Evolutionary conservation across 2,329 filamentous ascomycete genomes (phyloP).

Genomic region (Diaporthe helianthi): DNA sequence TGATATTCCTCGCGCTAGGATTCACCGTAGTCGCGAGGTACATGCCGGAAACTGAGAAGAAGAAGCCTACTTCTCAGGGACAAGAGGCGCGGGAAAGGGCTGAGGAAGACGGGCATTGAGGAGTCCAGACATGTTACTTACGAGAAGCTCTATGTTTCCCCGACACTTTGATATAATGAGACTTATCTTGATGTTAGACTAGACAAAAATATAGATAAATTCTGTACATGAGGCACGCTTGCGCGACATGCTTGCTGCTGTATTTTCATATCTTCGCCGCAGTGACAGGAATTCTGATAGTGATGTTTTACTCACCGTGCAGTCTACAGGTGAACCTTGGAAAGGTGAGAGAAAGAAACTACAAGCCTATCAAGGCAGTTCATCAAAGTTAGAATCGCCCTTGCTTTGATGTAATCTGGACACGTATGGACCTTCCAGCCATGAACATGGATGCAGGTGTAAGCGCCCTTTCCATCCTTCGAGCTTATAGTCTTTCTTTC

Average conservation of each 20-base stretch:
- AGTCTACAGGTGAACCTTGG: too few relatives aligned
- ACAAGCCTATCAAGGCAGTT: neutral
- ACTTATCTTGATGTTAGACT: neutral
- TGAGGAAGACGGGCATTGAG: neutral
- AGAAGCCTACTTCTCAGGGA: constrained; percentile 3
- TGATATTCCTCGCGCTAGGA: constrained; percentile 49
- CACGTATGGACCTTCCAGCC: neutral
- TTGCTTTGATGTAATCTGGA: neutral
- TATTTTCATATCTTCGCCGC: neutral
- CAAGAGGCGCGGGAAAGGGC: neutral
- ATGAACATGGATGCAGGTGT: neutral
- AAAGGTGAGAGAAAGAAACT: too few relatives aligned
- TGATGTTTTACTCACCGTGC: neutral
- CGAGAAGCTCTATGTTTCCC: neutral
- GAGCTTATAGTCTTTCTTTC: neutral
- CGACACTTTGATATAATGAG: neutral
- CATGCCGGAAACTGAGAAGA: constrained; percentile 47
- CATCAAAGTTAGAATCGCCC: too few relatives aligned
- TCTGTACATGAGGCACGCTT: neutral
- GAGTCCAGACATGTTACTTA: neutral
- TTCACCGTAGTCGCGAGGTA: constrained; percentile 44
- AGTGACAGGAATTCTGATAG: neutral
- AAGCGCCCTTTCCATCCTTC: neutral
- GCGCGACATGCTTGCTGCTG: too few relatives aligned
- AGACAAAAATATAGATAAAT: neutral